A percentile compares a stretch with the other conserved stretches of the same genome.
Evolutionary conservation across 352 stramenopile genomes (phyloP).

Genomic region (Phytophthora quininea): DNA sequence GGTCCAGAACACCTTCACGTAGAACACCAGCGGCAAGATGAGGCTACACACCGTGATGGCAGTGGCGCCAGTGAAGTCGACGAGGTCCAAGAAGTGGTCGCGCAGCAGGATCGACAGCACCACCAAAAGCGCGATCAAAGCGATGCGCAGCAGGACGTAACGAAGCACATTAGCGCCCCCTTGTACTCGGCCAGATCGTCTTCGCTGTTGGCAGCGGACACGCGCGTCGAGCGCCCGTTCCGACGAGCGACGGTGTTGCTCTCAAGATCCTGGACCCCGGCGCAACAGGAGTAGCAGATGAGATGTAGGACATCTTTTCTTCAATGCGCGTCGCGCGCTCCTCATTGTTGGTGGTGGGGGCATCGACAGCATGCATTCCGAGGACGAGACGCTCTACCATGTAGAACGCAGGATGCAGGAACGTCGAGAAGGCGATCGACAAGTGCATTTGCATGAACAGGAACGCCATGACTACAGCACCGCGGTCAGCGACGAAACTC

Average conservation of each 20-base stretch:
- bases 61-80: slow-evolving; percentile 56
- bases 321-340: slow-evolving; percentile 8
- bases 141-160: slow-evolving; percentile 42
- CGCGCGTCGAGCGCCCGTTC: slow-evolving; percentile 4
- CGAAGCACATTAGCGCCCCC: slow-evolving; percentile 36
- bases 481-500: slow-evolving; percentile 18
- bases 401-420: slow-evolving; percentile 36
- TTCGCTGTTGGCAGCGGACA: slow-evolving; percentile 25
- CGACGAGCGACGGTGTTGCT: slow-evolving; percentile 19
- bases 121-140: slow-evolving; percentile 42
- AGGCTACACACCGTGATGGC: slow-evolving; percentile 52
- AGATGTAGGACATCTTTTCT: slow-evolving; percentile 41
- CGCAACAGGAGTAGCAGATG: slow-evolving; percentile 21
- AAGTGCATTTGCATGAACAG: slow-evolving; percentile 31
- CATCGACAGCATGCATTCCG: not conserved
- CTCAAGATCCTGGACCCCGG: slow-evolving; percentile 26
- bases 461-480: slow-evolving; percentile 23
- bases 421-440: slow-evolving; percentile 39
- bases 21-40: slow-evolving; percentile 50
- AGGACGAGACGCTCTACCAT: slow-evolving; percentile 26
- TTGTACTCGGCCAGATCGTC: slow-evolving; percentile 47
- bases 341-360: not conserved
- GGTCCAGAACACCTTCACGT: slow-evolving; percentile 53
- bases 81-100: slow-evolving; percentile 51
- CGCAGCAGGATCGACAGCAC: slow-evolving; percentile 44